Evolutionary conservation across 495 filamentous ascomycete genomes (phyloP), one percentile per base, ranked within the genome.

Genomic region (Aspergillus diversus): DNA sequence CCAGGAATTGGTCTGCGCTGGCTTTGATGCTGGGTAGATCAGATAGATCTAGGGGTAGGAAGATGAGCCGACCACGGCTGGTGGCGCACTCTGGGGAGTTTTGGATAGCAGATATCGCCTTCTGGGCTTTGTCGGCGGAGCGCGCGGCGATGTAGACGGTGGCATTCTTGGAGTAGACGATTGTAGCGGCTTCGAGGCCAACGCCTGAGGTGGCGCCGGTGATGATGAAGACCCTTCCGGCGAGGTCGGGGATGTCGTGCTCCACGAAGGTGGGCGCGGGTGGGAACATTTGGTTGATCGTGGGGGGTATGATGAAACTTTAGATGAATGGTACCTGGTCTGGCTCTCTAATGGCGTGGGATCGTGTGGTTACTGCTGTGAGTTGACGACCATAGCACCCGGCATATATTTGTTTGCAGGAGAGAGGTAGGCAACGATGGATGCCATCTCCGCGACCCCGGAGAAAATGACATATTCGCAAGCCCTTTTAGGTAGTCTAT

Each of bases 81-180:
- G 69, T 35, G 2, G 63, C 71, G 15, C 27, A 59, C 12, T 59
- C 17, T n/a, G 37, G 55, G 32, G 43, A 55, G 7, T 73, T 71
- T 56, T 75, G 73, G 71, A 86, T 75, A 12, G 75, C 70, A 12
- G 43, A 34, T 27, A 84, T 76, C 12, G 78, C 77, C 15, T 70
- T 66, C 48, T 75, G 63, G 9, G 73, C 80, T 65, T 81, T 83
- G 1, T 68, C 62, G 13, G 63, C 48, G n/a, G 68, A 78, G 34
- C 86, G 84, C 4, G 82, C 81, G 33, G 80, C 79, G 53, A 89
- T 76, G 71, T 77, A 87, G 62, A 90, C 80, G n/a, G 79, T 76
- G 21, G 75, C 63, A 32, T 77, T 60, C 57, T 87, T 84, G 47
- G 75, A 71, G 31, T 81, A 81, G 1, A 87, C 73, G n/a, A 81